Evolutionary conservation across 2,329 filamentous ascomycete genomes (phyloP).

Genomic region (Claviceps africana): DNA sequence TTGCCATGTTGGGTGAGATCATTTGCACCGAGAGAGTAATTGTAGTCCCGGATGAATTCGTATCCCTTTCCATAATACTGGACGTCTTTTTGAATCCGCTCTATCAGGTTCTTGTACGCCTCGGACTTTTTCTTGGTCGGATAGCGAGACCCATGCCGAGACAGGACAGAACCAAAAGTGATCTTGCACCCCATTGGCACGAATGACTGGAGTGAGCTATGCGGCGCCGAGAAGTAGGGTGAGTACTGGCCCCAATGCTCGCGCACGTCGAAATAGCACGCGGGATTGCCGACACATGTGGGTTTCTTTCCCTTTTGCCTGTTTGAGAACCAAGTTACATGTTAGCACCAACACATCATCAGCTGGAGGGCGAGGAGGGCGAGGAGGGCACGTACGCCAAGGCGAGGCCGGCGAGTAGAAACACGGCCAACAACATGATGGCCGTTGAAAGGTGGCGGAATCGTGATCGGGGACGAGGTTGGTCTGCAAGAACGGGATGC

Average conservation of each 20-base stretch:
- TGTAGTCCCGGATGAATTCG: conserved; percentile 57
- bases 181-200: conserved; percentile 56
- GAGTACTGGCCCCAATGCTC: conserved; percentile 80
- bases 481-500: not conserved
- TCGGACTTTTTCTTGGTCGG: conserved; percentile 57
- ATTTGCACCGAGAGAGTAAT: conserved; percentile 57
- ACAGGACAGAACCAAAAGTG: conserved; percentile 69
- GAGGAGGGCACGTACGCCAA: conserved; percentile 7
- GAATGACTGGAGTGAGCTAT: conserved; percentile 38
- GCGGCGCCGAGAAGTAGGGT: conserved; percentile 65
- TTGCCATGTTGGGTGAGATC: conserved; percentile 54
- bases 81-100: conserved; percentile 45
- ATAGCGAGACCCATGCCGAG: conserved; percentile 72
- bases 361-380: too few species aligned
- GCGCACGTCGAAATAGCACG: conserved; percentile 45
- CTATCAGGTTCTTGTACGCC: conserved; percentile 49
- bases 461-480: conserved; percentile 3
- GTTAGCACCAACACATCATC: too few species aligned
- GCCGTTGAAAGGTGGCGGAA: conserved; percentile 9
- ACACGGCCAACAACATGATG: conserved; percentile 6
- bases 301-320: conserved; percentile 5
- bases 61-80: conserved; percentile 48
- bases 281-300: not conserved
- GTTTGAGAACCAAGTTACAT: not conserved
- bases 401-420: conserved; percentile 7